Evolutionary conservation across 2,329 filamentous ascomycete genomes (phyloP).

Genomic region (Fusarium hainanense): DNA sequence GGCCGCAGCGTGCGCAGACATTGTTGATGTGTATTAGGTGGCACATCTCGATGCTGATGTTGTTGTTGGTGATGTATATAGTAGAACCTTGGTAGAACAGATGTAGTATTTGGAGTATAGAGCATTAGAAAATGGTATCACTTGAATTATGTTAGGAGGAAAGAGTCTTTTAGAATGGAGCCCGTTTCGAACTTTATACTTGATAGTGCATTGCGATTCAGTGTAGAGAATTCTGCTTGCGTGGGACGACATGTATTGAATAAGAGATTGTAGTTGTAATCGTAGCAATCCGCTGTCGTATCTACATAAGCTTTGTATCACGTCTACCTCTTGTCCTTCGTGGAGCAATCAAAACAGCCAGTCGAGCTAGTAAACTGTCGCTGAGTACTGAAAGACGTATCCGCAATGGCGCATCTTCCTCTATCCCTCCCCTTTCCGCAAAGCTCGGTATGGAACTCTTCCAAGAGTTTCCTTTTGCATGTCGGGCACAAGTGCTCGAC

Average conservation of each 20-base stretch:
- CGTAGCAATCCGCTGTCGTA: too few species aligned
- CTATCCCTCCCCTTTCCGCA: not conserved
- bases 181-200: not conserved
- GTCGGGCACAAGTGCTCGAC: not conserved
- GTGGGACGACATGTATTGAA: not conserved
- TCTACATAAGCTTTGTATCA: not conserved
- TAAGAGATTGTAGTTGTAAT: not conserved
- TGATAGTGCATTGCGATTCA: not conserved
- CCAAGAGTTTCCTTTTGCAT: not conserved
- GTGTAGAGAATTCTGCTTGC: not conserved
- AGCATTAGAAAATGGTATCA: not conserved
- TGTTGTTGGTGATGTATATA: not conserved
- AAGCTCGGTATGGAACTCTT: not conserved
- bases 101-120: not conserved
- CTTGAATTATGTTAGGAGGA: not conserved
- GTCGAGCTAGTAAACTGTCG: not conserved
- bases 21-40: not conserved
- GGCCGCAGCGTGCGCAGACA: not conserved
- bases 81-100: not conserved
- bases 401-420: not conserved
- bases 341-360: not conserved
- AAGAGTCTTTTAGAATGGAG: accelerated
- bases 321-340: not conserved
- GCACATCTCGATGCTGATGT: not conserved
- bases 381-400: not conserved